A percentile compares a stretch with the other conserved stretches of the same genome.
Conservation (phyloP, 306 rosid genomes). For the Lablab purpureus region DNA sequence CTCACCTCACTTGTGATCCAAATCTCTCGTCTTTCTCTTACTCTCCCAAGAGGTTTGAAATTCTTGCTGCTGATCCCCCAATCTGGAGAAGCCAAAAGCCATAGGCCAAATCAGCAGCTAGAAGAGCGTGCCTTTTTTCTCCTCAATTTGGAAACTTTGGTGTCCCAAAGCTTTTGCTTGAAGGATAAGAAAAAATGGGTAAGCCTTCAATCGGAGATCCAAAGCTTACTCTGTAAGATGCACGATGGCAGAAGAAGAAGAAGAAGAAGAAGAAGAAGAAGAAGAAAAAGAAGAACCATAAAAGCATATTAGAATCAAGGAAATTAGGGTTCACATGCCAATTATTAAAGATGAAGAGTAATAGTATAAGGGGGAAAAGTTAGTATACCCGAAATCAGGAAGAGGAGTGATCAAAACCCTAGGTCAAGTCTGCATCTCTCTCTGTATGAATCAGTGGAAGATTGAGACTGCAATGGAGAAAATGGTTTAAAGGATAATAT, state of each 20-base stretch:
- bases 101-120: neutral
- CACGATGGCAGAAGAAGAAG: constrained; percentile 3
- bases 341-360: neutral
- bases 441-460: constrained; percentile 40
- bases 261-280: neutral
- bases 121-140: constrained; percentile 11
- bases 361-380: neutral
- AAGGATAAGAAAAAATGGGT: constrained; percentile 32
- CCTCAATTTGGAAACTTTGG: constrained; percentile 39
- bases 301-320: neutral
- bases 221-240: constrained; percentile 30
- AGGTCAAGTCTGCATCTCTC: constrained; percentile 34
- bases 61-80: neutral
- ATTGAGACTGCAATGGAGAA: constrained; percentile 18
- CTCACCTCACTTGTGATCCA: constrained; percentile 42
- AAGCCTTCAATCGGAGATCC: constrained; percentile 41
- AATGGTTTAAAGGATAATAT: constrained; percentile 34
- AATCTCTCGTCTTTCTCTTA: constrained; percentile 26
- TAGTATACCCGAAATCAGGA: constrained; percentile 32
- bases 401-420: constrained; percentile 43
- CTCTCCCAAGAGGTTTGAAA: neutral
- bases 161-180: neutral
- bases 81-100: neutral
- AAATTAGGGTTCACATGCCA: constrained; percentile 34
- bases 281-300: neutral